Base-by-base conservation (phyloP, 176 grass and related monocot genomes). In the Juncus inflexus region DNA sequence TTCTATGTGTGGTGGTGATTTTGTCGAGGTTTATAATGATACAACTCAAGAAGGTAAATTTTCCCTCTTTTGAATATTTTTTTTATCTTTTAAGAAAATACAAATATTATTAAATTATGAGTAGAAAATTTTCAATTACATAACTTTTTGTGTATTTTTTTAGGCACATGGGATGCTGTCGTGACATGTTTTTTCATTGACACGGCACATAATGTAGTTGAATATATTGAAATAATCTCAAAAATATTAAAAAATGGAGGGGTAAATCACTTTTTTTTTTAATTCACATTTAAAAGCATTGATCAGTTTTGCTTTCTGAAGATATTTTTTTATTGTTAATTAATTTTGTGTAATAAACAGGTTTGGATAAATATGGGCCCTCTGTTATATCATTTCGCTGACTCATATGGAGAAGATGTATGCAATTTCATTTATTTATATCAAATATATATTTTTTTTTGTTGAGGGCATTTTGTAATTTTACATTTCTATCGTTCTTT, bases 1-100 rank as follows among this genome's bases (percentile, higher is more conserved):
- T 86, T 99, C 94, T 15, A 99, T 92, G 94, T 99, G 88, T 28
- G 94, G 85, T 69, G 88, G 94, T 58, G 88, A 99, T 74, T 99
- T 99, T 92, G 83, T 99, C 74, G 88, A 99, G 73, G 94, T 92
- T 62, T 99, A 99, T 69, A 92, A 79, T 52, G 89, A 92, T 42
- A 66, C 77, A 78, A 92, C 77, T 73, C 94, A 99, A 80, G 83
- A 92, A 90, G 79, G 94, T 92, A 89, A 66, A 73, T 45, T 75
- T 81, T 28, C 19, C 1, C 19, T 28, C 19, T 28, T 28, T 28
- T 28, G 19, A 28, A 28, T 28, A 28, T 28, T 28, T 28, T 28
- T 28, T 28, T 28, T 28, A 28, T 28, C 19, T 28, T 28, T 35
- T 61, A 47, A 68, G 10, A 50, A 14, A 55, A 69, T 3, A 19